Evolutionary conservation across 2,329 filamentous ascomycete species (phyloP).

Genomic region (Ascochyta pisi): DNA sequence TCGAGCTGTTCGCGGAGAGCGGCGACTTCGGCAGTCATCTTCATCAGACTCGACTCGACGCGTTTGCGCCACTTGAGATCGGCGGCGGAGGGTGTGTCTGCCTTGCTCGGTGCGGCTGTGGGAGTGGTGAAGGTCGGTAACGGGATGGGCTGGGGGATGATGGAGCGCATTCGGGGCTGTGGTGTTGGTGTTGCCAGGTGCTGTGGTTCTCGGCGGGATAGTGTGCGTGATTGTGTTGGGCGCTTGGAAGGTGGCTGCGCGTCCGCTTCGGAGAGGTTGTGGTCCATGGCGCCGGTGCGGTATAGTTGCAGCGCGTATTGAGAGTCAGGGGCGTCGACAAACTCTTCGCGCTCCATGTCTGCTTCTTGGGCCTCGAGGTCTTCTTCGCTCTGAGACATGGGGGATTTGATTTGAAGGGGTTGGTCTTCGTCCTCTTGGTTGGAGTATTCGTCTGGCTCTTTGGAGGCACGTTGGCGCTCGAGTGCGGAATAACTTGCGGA

Average conservation of each 20-base stretch:
- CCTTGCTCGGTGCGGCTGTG: conserved; percentile 4
- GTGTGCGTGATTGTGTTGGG: conserved; percentile 7
- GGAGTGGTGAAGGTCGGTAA: conserved; percentile 22
- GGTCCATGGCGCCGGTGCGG: conserved; percentile 16
- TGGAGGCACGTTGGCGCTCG: conserved; percentile 15
- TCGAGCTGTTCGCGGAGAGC: conserved; percentile 91
- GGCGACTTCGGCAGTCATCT: conserved; percentile 90
- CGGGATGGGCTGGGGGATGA: conserved; percentile 30
- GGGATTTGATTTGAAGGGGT: conserved; percentile 70
- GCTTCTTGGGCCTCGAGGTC: conserved; percentile 53
- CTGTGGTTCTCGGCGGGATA: conserved; percentile 12
- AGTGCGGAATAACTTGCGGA: conserved; percentile 33
- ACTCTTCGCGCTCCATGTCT: conserved; percentile 50
- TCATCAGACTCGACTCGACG: conserved; percentile 84
- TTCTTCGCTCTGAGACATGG: conserved; percentile 77
- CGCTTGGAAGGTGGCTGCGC: conserved; percentile 24
- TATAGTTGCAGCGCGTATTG: conserved; percentile 44
- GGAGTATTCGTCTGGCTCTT: conserved; percentile 13
- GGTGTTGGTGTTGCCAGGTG: conserved; percentile 27
- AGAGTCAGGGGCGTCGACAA: conserved; percentile 57
- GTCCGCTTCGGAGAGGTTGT: conserved; percentile 39
- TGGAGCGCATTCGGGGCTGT: conserved; percentile 23
- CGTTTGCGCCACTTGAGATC: conserved; percentile 76
- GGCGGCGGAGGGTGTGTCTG: conserved; percentile 27
- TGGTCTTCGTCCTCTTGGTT: conserved; percentile 24